phyloP scores from a whole-genome alignment of 768 basidiomycete genomes.

The Paxillus involutus region DNA sequence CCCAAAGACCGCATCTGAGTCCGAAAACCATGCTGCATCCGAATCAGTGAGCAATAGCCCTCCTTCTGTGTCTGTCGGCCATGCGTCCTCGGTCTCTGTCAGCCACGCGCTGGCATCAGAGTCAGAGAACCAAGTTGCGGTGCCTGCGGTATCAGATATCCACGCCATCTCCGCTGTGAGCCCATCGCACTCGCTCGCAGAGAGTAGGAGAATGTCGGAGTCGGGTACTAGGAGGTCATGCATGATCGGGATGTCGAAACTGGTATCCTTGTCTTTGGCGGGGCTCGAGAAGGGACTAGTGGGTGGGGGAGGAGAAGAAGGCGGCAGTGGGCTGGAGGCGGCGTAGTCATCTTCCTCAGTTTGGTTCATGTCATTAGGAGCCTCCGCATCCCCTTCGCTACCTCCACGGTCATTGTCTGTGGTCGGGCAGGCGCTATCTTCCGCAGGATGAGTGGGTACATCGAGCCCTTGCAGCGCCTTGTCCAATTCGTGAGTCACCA shows the following conservation, averaged over 20 bases:
- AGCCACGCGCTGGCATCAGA: constrained; percentile 22
- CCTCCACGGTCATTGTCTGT: not conserved
- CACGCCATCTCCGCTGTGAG: not conserved
- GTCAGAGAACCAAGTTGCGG: constrained; percentile 12
- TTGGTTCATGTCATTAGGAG: constrained; percentile 13
- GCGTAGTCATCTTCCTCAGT: constrained; percentile 22
- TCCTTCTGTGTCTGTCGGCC: constrained; percentile 27
- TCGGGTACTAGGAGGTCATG: constrained; percentile 7
- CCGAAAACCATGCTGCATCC: constrained; percentile 30
- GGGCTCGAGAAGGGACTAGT: constrained; percentile 46
- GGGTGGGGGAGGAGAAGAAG: constrained; percentile 60
- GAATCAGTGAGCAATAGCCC: constrained; percentile 49
- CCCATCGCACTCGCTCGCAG: constrained; percentile 6
- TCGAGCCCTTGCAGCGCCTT: constrained; percentile 42
- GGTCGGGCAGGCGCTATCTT: not conserved
- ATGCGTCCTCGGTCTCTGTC: constrained; percentile 25
- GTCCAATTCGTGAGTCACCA: constrained; percentile 36
- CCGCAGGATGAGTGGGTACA: constrained; percentile 36
- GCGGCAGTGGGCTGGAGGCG: constrained; percentile 55
- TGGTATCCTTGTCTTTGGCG: not conserved
- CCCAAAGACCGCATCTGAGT: constrained; percentile 30
- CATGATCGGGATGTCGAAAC: constrained; percentile 19
- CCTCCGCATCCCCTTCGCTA: constrained; percentile 18
- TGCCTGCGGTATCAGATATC: constrained; percentile 14
- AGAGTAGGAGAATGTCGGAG: constrained; percentile 9